Evolutionary conservation across 2,329 filamentous ascomycete genomes (phyloP).

Genomic region (Zymoseptoria tritici): DNA sequence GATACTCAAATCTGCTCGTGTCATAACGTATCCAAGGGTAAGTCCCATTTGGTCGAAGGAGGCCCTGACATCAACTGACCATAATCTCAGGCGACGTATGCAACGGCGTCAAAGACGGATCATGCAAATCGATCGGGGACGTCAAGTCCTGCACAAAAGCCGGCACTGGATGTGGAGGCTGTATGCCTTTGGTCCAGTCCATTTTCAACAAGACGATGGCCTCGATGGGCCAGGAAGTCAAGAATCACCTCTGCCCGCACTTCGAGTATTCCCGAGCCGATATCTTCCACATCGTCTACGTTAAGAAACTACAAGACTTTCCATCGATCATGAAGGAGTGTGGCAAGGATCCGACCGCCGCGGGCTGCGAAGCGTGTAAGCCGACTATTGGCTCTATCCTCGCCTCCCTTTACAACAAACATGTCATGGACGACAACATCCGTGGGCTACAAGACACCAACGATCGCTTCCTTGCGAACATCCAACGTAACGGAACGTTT

Average conservation of each 20-base stretch:
- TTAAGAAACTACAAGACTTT: constrained; percentile 68
- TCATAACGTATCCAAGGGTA: constrained; percentile 74
- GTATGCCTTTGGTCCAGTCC: constrained; percentile 77
- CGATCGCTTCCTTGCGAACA: constrained; percentile 79
- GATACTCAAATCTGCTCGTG: constrained; percentile 89
- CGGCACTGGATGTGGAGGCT: constrained; percentile 83
- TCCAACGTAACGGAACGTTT: constrained; percentile 86
- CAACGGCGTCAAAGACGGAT: constrained; percentile 64
- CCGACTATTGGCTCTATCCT: constrained; percentile 75
- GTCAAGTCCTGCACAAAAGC: constrained; percentile 88
- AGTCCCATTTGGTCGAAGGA: background rate
- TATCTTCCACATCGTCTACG: constrained; percentile 81
- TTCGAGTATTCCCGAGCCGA: constrained; percentile 79
- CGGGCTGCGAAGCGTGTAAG: constrained; percentile 83
- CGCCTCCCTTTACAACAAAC: constrained; percentile 73
- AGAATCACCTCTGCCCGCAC: constrained; percentile 78
- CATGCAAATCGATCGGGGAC: constrained; percentile 72
- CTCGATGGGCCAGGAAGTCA: constrained; percentile 77
- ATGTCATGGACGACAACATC: constrained; percentile 63
- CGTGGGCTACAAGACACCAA: constrained; percentile 85
- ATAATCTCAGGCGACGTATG: constrained; percentile 58
- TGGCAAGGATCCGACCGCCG: constrained; percentile 62
- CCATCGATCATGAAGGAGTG: constrained; percentile 69
- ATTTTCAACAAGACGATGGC: constrained; percentile 89
- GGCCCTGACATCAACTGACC: background rate